phyloP scores from a whole-genome alignment of 768 basidiomycete genomes.

The Amanita muscaria region DNA sequence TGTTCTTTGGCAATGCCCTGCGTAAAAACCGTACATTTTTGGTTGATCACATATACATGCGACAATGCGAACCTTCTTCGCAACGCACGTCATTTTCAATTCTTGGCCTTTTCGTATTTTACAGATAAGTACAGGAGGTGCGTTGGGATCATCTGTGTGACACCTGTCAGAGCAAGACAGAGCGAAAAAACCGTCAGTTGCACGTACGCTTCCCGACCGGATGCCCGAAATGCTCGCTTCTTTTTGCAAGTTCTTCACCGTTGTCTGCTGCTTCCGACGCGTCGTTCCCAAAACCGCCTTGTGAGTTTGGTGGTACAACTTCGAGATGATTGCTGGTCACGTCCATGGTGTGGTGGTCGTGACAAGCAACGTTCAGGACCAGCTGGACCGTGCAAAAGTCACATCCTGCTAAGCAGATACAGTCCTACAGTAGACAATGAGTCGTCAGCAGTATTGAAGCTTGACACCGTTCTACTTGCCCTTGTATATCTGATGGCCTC shows the following conservation, averaged over 20 bases:
- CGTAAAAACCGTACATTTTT: neutral
- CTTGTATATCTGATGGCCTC: slow-evolving; percentile 78
- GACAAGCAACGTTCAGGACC: slow-evolving; percentile 67
- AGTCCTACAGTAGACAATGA: slow-evolving; percentile 53
- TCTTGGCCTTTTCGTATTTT: slow-evolving; percentile 95
- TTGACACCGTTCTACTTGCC: slow-evolving; percentile 23
- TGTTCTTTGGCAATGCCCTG: slow-evolving; percentile 98
- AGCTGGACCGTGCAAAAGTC: slow-evolving; percentile 79
- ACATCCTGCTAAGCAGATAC: slow-evolving; percentile 80
- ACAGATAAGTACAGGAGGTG: slow-evolving; percentile 72
- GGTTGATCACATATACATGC: neutral
- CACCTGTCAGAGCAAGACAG: neutral
- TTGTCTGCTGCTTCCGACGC: slow-evolving; percentile 27
- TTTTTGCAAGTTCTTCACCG: slow-evolving; percentile 69
- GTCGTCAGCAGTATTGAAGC: slow-evolving; percentile 17
- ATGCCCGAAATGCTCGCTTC: slow-evolving; percentile 66
- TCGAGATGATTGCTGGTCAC: slow-evolving; percentile 85
- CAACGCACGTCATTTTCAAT: slow-evolving; percentile 74
- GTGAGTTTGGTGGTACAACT: slow-evolving; percentile 32
- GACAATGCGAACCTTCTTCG: slow-evolving; percentile 72
- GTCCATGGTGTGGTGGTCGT: slow-evolving; percentile 67
- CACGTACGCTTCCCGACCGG: slow-evolving; percentile 78
- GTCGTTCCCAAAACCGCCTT: slow-evolving; percentile 19
- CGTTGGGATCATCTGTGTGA: slow-evolving; percentile 45
- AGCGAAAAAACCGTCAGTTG: neutral